Base-by-base conservation (phyloP, 768 basidiomycete genomes). In the Mrakia gelida region DNA sequence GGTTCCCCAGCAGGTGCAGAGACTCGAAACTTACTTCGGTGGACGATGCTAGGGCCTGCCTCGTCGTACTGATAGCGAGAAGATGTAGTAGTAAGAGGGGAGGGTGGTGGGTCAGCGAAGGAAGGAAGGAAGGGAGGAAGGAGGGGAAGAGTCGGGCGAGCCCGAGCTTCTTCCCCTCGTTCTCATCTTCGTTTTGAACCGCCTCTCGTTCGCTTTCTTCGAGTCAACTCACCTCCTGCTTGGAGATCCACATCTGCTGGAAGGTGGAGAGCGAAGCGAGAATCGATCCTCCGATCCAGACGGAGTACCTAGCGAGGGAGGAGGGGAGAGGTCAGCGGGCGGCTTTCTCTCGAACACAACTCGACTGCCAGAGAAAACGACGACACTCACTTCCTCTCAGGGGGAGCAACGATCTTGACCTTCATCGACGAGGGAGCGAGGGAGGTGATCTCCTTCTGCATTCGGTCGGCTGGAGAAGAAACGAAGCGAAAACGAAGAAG, bases 401-500 rank as follows among this genome's bases (percentile, higher is more conserved):
- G 93, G 72, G 94, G 94, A 79, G 94, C 92, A 78, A 93, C 91
- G 76, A 95, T 93, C 90, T 93, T 94, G 87, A 94, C 91, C 90
- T 94, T 95, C 92, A 95, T 92, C 86, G 91, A 92, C 77, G 92
- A 88, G 38, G 94, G 94, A 76, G 92, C 89, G 81, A 95, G 88
- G 30, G 91, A 87, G 30, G 92, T 92, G 84, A 96, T 87, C 86
- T 96, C 94, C 88, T 94, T 94, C 85, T 93, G 92, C 92, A 96
- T 93, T 82, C 94, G 92, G 86, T 96, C 94, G 81, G 93, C 90
- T 82, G 74, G 21, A n/a, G 63, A 67, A 52, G 34, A 52, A 63
- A 80, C 78, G 28, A 70, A 45, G n/a, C n/a, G 41, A 32, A 38
- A 43, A 13, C 38, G 18, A 38, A 49, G n/a, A 23, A 32, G 30